Percentiles rank a stretch among this genome's conserved stretches.
Conservation (phyloP, 2,329 filamentous ascomycete species). For the Talaromyces marneffei region DNA sequence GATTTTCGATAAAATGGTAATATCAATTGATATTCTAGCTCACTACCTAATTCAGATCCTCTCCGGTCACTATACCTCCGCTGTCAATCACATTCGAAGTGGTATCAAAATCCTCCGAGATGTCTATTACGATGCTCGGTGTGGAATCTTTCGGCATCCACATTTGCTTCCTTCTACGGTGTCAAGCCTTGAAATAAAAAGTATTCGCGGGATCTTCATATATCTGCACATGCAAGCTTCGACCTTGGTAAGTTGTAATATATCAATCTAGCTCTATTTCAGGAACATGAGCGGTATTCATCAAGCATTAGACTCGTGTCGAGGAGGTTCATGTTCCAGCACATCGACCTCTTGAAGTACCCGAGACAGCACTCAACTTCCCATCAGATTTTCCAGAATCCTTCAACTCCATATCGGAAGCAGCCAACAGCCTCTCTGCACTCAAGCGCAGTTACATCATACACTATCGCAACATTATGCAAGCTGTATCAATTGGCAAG, state of each 20-base stretch:
- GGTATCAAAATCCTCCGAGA: constrained; percentile 20
- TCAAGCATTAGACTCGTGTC: background rate
- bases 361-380: background rate
- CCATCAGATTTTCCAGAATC: background rate
- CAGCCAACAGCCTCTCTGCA: background rate
- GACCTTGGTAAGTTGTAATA: constrained; percentile 4
- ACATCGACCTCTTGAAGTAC: background rate
- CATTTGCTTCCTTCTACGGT: constrained; percentile 14
- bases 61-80: constrained; percentile 20
- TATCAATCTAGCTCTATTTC: no score
- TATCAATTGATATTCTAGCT: no score
- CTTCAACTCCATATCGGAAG: constrained; percentile 3
- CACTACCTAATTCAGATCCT: constrained; percentile 16
- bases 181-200: constrained; percentile 14
- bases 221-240: constrained; percentile 5
- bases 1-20: no score
- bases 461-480: constrained; percentile 4
- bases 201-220: background rate
- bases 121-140: constrained; percentile 10
- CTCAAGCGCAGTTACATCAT: background rate
- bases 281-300: background rate
- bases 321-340: background rate
- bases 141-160: constrained; percentile 11
- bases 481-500: background rate
- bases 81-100: constrained; percentile 19